These are phyloP conservation scores for Cyberlindnera lachancei DNA, from an alignment of 805 yeast genomes.

Conservation along the genomic window DNA sequence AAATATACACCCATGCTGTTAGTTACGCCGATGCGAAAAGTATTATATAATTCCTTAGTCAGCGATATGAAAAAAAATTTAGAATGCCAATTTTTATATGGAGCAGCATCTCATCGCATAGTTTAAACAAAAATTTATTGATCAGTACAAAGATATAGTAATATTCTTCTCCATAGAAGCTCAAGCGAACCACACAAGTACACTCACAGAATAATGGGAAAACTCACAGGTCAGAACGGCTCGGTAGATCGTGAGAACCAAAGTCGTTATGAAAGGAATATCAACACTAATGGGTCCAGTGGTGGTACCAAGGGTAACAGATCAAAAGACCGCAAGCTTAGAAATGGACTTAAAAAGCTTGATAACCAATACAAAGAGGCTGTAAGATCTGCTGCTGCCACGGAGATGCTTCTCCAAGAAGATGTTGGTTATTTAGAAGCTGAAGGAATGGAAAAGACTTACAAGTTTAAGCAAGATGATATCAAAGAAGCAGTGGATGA, in stretches of 20 bases:
- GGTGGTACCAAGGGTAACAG: constrained; percentile 19
- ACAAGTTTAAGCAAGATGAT: constrained; percentile 75
- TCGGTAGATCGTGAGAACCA: constrained; percentile 23
- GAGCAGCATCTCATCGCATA: too few relatives aligned
- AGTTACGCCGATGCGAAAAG: too few relatives aligned
- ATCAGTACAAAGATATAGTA: too few relatives aligned
- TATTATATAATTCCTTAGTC: too few relatives aligned
- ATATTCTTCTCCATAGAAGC: too few relatives aligned
- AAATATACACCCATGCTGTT: too few relatives aligned
- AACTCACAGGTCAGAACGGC: constrained; percentile 21
- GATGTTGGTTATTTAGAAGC: constrained; percentile 84
- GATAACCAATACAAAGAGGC: constrained; percentile 75
- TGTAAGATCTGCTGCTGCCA: constrained; percentile 72
- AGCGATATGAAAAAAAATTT: too few relatives aligned
- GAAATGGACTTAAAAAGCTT: constrained; percentile 55
- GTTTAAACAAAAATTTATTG: too few relatives aligned
- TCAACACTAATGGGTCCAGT: too few relatives aligned
- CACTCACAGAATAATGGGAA: constrained; percentile 16
- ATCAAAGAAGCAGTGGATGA: constrained; percentile 70
- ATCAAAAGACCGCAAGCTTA: constrained; percentile 52
- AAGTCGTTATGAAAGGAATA: constrained; percentile 28
- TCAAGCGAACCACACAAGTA: too few relatives aligned
- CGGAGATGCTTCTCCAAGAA: constrained; percentile 81
- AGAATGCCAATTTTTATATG: too few relatives aligned
- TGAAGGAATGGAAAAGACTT: constrained; percentile 90